Evolutionary conservation across 2,329 filamentous ascomycete genomes (phyloP).

Genomic region (Dissoconium aciculare): DNA sequence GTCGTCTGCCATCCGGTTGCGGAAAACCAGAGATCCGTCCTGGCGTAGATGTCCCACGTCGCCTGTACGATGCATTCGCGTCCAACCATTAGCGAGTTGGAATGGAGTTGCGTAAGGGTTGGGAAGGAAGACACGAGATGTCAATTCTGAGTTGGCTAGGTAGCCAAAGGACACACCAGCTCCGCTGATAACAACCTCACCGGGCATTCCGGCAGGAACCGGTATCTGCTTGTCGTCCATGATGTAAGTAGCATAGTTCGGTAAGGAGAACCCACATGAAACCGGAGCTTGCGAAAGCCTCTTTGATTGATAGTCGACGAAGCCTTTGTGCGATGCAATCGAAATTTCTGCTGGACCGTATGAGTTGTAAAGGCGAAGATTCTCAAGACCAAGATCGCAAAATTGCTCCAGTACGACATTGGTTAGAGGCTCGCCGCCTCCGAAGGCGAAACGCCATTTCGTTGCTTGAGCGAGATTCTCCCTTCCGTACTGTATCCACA

Average conservation of each 20-base stretch:
- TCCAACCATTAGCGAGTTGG: slow-evolving; percentile 1
- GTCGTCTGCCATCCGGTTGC: slow-evolving; percentile 29
- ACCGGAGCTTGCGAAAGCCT: slow-evolving; percentile 5
- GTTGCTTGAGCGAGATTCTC: slow-evolving; percentile 4
- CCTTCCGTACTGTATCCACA: slow-evolving; percentile 12
- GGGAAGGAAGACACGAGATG: not conserved
- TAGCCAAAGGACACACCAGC: slow-evolving; percentile 26
- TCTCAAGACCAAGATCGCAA: not conserved
- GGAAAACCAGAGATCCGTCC: slow-evolving; percentile 24
- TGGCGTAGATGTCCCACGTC: slow-evolving; percentile 25
- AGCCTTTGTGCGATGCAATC: slow-evolving; percentile 6
- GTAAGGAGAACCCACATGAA: slow-evolving; percentile 14
- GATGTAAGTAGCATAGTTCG: slow-evolving; percentile 29
- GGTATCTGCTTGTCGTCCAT: slow-evolving; percentile 26
- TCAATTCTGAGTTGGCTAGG: slow-evolving; percentile 9
- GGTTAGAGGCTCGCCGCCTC: slow-evolving; percentile 22
- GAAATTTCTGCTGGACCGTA: slow-evolving; percentile 11
- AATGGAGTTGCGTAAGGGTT: not conserved
- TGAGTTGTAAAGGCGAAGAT: slow-evolving; percentile 5
- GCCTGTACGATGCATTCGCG: slow-evolving; percentile 27
- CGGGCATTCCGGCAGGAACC: slow-evolving; percentile 28
- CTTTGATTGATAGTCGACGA: slow-evolving; percentile 4
- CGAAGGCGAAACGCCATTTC: slow-evolving; percentile 21
- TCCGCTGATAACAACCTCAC: slow-evolving; percentile 32
- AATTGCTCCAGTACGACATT: slow-evolving; percentile 2